Evolutionary conservation across 1,139 yeast species (phyloP), one percentile per base, ranked within the genome.

Genomic region (Yamadazyma sp.): DNA sequence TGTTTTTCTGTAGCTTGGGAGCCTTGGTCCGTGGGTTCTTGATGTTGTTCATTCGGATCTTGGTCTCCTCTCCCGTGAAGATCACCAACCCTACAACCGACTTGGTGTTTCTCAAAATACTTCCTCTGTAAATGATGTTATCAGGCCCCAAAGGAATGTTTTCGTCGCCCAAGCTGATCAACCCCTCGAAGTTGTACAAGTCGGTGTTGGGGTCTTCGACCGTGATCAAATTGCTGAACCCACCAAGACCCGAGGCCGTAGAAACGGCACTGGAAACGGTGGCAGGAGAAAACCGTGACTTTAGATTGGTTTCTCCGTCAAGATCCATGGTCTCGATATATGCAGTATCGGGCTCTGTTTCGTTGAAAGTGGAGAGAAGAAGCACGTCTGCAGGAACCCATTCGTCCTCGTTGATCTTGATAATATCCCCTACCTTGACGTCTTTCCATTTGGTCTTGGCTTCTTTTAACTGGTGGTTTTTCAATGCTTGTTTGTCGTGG

Each of bases 241-340:
- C 62, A 25, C 72, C 75, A 39, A 89, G 57, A 0, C 77, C 78
- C 1, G 73, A 61, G 0, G 79, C 82, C 6, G 72, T 67, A 9
- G 73, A 64, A 29, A 81, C 65, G 12, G 57, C 45, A 25, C 74
- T 71, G 12, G 81, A 70, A 6, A 87, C 46, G 42, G 82, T 86
- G 1, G 75, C 67, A 44, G 84, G 84, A 0, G 96, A 87, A 17
- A 66, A 65, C 50, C 79, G 81, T 5, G 86, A 73, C 59, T 92
- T 92, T 45, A 92, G 68, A 54, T 89, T 90, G 0, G 97, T 92
- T 61, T 92, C 98, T 35, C 99, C 99, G 61, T 92, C 98, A 34
- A 92, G 69, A 0, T 96, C 98, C 92, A 92, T 90, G 0, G 99
- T 92, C 60, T 92, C 99, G 17, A 90, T 81, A 50, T 80, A 87